A percentile compares a stretch with the other conserved stretches of the same genome.
Conservation (phyloP, 805 yeast genomes). For the Candida argentea region DNA sequence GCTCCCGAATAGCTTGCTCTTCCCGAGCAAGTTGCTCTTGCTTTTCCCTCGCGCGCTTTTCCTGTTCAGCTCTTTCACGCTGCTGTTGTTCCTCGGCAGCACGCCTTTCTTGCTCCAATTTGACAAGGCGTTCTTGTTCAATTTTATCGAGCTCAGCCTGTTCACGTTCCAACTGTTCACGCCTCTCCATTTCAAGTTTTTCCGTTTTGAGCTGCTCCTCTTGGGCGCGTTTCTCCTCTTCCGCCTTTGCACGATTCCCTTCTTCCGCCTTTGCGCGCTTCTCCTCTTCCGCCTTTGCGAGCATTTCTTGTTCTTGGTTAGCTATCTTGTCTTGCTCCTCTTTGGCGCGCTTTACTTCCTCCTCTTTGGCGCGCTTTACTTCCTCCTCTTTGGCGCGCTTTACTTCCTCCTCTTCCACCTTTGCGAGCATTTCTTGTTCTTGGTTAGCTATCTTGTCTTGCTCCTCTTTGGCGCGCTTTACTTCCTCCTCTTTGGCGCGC, state of each 20-base stretch:
- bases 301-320: slow-evolving; percentile 3
- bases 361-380: background rate
- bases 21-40: too few relatives aligned
- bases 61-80: too few relatives aligned
- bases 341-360: slow-evolving; percentile 2
- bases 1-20: too few relatives aligned
- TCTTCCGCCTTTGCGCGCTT: slow-evolving; percentile 5
- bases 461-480: slow-evolving; percentile 2
- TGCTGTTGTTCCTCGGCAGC: too few relatives aligned
- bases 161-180: too few relatives aligned
- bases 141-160: too few relatives aligned
- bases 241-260: slow-evolving; percentile 4
- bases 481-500: slow-evolving; percentile 1
- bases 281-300: background rate
- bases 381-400: slow-evolving; percentile 3
- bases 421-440: slow-evolving; percentile 1
- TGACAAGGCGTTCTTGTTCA: too few relatives aligned
- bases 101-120: too few relatives aligned
- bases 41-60: too few relatives aligned
- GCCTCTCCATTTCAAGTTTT: background rate
- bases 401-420: slow-evolving; percentile 2
- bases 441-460: slow-evolving; percentile 1
- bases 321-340: slow-evolving; percentile 6
- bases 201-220: slow-evolving; percentile 2
- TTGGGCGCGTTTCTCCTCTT: slow-evolving; percentile 2